phyloP scores from a whole-genome alignment of 2,329 filamentous ascomycete species.

The Microcyclospora pomicola region DNA sequence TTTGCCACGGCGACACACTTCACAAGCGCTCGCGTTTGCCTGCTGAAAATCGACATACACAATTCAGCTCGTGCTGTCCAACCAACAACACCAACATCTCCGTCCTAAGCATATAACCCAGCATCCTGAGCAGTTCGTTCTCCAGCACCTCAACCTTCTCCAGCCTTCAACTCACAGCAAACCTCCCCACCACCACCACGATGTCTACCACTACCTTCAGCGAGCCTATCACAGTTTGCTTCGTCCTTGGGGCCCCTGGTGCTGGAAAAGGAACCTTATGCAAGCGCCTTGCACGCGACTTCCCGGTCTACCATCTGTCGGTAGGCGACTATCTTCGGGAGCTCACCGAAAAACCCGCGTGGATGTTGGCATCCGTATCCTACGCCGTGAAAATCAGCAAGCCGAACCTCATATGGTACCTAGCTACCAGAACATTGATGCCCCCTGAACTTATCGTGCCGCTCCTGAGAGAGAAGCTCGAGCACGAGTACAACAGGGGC shows the following conservation, averaged over 20 bases:
- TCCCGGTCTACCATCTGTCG: slow-evolving; percentile 14
- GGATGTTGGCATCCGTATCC: too few species aligned
- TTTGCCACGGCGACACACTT: too few species aligned
- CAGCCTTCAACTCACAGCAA: background rate
- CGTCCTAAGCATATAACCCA: too few species aligned
- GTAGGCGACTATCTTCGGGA: slow-evolving; percentile 17
- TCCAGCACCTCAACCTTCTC: too few species aligned
- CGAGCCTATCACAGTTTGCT: background rate
- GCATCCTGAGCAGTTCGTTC: too few species aligned
- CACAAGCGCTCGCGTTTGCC: too few species aligned
- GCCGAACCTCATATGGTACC: slow-evolving; percentile 1
- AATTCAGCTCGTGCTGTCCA: too few species aligned
- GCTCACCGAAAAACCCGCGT: background rate
- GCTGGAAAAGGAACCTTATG: slow-evolving; percentile 24
- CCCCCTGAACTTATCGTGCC: slow-evolving; percentile 3
- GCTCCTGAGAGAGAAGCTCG: slow-evolving; percentile 5
- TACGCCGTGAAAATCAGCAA: background rate
- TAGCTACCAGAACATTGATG: slow-evolving; percentile 3
- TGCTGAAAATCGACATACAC: too few species aligned
- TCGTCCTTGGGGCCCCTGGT: slow-evolving; percentile 17
- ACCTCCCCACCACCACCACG: slow-evolving; percentile 1
- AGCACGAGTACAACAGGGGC: background rate
- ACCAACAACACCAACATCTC: too few species aligned
- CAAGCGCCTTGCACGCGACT: slow-evolving; percentile 1
- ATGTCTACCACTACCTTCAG: background rate